A percentile compares a stretch with the other conserved stretches of the same genome.
These are phyloP conservation scores for Linderina pennispora DNA, from an alignment of 192 early-diverging fungal genomes.

Conservation along the genomic window DNA sequence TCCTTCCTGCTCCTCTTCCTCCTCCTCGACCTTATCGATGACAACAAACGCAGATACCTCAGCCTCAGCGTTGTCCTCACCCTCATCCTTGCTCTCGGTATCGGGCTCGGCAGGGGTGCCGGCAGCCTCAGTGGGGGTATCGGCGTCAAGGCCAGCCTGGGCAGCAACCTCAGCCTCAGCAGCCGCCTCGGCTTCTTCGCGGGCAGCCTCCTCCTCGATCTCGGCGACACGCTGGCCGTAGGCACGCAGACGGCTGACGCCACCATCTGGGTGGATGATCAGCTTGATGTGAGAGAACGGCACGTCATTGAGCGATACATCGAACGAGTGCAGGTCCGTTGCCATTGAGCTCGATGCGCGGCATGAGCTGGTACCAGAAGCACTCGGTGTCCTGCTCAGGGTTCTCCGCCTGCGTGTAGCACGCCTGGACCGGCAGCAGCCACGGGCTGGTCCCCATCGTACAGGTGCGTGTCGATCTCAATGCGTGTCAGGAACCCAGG, in stretches of 20 bases:
- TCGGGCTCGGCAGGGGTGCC: slow-evolving; percentile 4
- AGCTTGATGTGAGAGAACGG: slow-evolving; percentile 62
- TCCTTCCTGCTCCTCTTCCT: slow-evolving; percentile 6
- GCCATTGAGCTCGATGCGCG: slow-evolving; percentile 38
- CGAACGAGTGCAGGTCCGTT: slow-evolving; percentile 58
- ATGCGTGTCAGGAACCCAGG: slow-evolving; percentile 67
- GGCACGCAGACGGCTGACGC: slow-evolving; percentile 73
- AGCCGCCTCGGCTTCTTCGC: slow-evolving; percentile 40
- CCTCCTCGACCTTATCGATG: slow-evolving; percentile 6
- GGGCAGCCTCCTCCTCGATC: slow-evolving; percentile 40
- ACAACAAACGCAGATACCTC: background rate
- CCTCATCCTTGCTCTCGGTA: slow-evolving; percentile 1
- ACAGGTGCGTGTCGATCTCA: slow-evolving; percentile 79
- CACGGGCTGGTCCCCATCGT: slow-evolving; percentile 84
- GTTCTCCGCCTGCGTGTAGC: slow-evolving; percentile 42
- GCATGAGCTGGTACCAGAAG: slow-evolving; percentile 62
- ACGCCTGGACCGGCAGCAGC: slow-evolving; percentile 63
- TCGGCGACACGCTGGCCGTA: slow-evolving; percentile 58
- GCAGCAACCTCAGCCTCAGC: slow-evolving; percentile 35
- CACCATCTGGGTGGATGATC: slow-evolving; percentile 78
- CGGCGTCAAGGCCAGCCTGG: slow-evolving; percentile 20
- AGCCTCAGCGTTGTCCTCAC: slow-evolving; percentile 1
- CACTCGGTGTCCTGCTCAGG: slow-evolving; percentile 44
- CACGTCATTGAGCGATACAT: slow-evolving; percentile 50
- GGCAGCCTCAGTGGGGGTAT: slow-evolving; percentile 3